A percentile compares a stretch with the other conserved stretches of the same genome.
Evolutionary conservation across 495 filamentous ascomycete genomes (phyloP).

Genomic region (Penicillium mononematosum): DNA sequence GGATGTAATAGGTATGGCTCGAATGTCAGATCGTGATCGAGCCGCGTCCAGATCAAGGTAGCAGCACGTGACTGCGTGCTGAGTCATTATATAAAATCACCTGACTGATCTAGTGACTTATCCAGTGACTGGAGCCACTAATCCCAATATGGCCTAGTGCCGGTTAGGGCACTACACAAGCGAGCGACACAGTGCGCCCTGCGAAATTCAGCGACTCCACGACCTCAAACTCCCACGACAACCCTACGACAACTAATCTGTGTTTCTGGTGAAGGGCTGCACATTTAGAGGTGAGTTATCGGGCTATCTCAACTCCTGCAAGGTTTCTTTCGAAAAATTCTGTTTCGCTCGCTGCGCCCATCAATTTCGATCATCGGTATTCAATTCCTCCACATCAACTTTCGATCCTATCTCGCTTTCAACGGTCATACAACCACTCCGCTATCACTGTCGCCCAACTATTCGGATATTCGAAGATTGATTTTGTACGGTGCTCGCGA

Average conservation of each 20-base stretch:
- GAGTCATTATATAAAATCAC: slow-evolving; percentile 16
- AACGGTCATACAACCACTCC: not conserved
- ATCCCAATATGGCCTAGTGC: slow-evolving; percentile 23
- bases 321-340: slow-evolving; percentile 22
- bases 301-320: slow-evolving; percentile 17
- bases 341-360: slow-evolving; percentile 28
- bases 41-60: not conserved
- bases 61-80: slow-evolving; percentile 16
- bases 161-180: slow-evolving; percentile 47
- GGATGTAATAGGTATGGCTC: not conserved
- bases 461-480: slow-evolving; percentile 11
- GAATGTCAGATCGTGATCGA: not conserved
- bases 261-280: slow-evolving; percentile 52
- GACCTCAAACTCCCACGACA: slow-evolving; percentile 44
- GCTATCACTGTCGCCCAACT: slow-evolving; percentile 3
- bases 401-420: slow-evolving; percentile 12
- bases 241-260: slow-evolving; percentile 46
- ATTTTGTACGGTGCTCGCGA: slow-evolving; percentile 16
- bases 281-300: slow-evolving; percentile 49
- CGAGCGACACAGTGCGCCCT: slow-evolving; percentile 45
- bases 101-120: slow-evolving; percentile 22
- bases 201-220: slow-evolving; percentile 49
- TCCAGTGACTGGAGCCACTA: slow-evolving; percentile 24
- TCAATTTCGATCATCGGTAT: slow-evolving; percentile 20
- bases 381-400: slow-evolving; percentile 15